These are phyloP conservation scores for Mytilinidion resinicola DNA, from an alignment of 495 filamentous ascomycete species.

Conservation along the genomic window DNA sequence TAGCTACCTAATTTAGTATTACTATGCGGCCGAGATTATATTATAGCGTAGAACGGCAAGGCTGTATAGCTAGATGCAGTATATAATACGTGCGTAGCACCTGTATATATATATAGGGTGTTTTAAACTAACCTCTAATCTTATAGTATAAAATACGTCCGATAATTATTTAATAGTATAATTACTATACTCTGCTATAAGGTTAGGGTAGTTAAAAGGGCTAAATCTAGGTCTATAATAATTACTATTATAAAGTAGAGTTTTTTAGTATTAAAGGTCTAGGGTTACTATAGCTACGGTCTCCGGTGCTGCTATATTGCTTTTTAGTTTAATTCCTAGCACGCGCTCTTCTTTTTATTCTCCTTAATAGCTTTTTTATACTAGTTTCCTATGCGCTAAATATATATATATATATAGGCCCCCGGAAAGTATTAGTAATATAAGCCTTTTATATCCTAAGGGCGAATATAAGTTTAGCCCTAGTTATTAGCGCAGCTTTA, in stretches of 20 bases:
- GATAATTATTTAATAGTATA: no score
- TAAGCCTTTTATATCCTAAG: no score
- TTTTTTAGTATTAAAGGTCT: background rate
- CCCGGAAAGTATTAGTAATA: background rate
- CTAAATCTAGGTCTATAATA: background rate
- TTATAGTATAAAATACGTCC: no score
- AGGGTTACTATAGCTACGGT: no score
- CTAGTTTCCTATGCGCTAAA: background rate
- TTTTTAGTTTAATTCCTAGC: no score
- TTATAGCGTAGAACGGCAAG: background rate
- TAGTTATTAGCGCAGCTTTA: background rate
- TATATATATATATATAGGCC: background rate
- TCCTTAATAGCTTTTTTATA: no score
- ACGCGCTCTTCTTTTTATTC: no score
- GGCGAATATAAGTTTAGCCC: background rate
- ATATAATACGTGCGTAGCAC: background rate
- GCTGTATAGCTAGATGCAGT: background rate
- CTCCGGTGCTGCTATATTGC: no score
- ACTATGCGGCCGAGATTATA: no score
- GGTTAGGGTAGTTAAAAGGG: background rate
- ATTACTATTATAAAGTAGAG: background rate
- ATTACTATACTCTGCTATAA: no score
- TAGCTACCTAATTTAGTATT: background rate
- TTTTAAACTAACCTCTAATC: no score
- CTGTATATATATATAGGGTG: background rate